Evolutionary conservation across 371 early-diverging fungal species (phyloP).

Genomic region (Scutellospora calospora): DNA sequence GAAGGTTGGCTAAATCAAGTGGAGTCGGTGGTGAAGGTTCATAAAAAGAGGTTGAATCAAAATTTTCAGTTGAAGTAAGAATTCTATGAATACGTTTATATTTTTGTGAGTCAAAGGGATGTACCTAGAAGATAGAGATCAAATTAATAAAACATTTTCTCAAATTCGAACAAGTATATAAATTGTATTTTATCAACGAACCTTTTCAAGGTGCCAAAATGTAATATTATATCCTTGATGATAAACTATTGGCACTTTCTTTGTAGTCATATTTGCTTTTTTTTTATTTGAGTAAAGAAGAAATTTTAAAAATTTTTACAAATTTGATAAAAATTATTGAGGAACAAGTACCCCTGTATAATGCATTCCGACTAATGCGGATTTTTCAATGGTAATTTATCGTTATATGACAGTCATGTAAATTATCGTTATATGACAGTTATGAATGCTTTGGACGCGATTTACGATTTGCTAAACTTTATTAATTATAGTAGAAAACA

Average conservation of each 20-base stretch:
- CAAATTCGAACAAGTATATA: neutral
- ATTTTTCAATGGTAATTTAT: no score
- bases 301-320: no score
- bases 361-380: no score
- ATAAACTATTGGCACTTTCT: conserved; percentile 45
- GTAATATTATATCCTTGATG: conserved; percentile 44
- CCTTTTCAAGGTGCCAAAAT: conserved; percentile 42
- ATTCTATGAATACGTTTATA: conserved; percentile 40
- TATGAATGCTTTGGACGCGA: no score
- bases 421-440: no score
- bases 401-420: no score
- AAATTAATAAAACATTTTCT: neutral
- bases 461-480: no score
- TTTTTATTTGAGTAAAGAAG: no score
- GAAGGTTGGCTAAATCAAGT: conserved; percentile 32
- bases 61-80: conserved; percentile 16
- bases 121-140: neutral
- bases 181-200: conserved; percentile 17
- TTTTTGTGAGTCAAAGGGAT: conserved; percentile 46
- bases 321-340: no score
- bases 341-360: no score
- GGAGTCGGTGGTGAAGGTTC: conserved; percentile 41
- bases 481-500: no score
- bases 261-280: neutral
- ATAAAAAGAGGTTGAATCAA: conserved; percentile 25